Percentiles rank a stretch among this genome's conserved stretches.
Conservation (phyloP, 2,329 filamentous ascomycete genomes). For the Aureobasidium lini region DNA sequence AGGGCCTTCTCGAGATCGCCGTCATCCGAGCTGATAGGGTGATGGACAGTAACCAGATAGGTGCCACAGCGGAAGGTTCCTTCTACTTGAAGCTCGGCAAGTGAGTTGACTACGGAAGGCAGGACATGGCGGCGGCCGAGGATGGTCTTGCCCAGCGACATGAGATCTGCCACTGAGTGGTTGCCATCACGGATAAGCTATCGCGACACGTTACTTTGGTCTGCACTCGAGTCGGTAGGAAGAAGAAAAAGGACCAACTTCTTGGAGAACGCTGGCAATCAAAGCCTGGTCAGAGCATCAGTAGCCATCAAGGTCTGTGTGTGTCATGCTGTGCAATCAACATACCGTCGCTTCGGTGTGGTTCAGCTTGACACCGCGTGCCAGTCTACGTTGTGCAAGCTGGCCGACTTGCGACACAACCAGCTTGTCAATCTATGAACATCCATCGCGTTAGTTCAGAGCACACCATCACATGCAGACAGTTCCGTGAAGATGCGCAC, state of each 20-base stretch:
- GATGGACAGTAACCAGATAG: conserved; percentile 89
- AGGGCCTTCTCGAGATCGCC: conserved; percentile 80
- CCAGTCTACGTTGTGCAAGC: conserved; percentile 79
- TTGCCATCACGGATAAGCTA: conserved; percentile 91
- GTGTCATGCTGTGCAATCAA: conserved; percentile 16
- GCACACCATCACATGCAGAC: not conserved
- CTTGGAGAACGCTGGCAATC: conserved; percentile 84
- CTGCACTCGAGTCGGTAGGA: not conserved
- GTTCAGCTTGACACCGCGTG: conserved; percentile 80
- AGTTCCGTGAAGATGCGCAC: conserved; percentile 16
- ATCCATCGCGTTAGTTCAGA: conserved; percentile 1
- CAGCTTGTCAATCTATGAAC: conserved; percentile 81
- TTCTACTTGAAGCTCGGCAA: conserved; percentile 84
- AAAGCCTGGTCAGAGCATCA: conserved; percentile 53
- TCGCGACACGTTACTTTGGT: conserved; percentile 12
- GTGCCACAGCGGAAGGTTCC: conserved; percentile 87
- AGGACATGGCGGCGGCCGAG: conserved; percentile 87
- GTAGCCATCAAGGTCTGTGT: not conserved
- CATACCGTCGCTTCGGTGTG: conserved; percentile 77
- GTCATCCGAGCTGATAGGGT: conserved; percentile 78
- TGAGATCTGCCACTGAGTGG: conserved; percentile 86
- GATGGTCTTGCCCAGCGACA: conserved; percentile 85
- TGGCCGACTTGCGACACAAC: conserved; percentile 81
- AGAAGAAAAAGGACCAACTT: conserved; percentile 42
- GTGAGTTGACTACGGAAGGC: conserved; percentile 69